Evolutionary conservation across 371 early-diverging fungal species (phyloP).

Genomic region (Dipsacomyces acuminosporus): DNA sequence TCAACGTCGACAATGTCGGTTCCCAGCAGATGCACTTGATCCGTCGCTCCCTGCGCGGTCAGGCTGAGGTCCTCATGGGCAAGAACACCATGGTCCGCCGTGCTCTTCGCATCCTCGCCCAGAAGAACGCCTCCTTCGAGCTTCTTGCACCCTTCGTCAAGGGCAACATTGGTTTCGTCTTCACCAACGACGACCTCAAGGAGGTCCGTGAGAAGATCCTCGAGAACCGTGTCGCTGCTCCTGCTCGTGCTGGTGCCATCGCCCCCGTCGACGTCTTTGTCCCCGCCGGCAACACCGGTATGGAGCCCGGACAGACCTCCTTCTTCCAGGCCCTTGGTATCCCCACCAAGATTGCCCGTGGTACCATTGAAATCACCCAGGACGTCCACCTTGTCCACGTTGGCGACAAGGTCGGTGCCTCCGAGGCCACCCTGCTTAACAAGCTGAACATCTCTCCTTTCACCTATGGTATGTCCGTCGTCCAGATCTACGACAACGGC

Average conservation of each 20-base stretch:
- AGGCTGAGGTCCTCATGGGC: constrained; percentile 97
- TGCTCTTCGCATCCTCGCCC: constrained; percentile 78
- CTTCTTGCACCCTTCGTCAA: constrained; percentile 77
- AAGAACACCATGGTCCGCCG: constrained; percentile 99
- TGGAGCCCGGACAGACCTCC: constrained; percentile 99
- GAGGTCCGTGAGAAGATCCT: constrained; percentile 87
- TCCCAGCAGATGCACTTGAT: constrained; percentile 99
- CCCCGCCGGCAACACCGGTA: constrained; percentile 99
- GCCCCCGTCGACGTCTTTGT: constrained; percentile 96
- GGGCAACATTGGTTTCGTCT: constrained; percentile 99
- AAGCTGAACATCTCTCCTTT: constrained; percentile 99
- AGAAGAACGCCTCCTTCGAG: constrained; percentile 84
- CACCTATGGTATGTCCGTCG: constrained; percentile 97
- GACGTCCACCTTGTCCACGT: constrained; percentile 89
- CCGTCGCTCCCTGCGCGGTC: constrained; percentile 89
- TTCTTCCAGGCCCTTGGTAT: constrained; percentile 99
- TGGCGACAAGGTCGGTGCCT: constrained; percentile 97
- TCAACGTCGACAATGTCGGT: constrained; percentile 99
- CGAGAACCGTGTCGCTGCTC: constrained; percentile 95
- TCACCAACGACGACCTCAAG: constrained; percentile 98
- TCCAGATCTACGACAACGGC: constrained; percentile 93
- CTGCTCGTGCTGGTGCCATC: constrained; percentile 97
- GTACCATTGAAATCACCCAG: constrained; percentile 99
- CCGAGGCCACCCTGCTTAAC: constrained; percentile 98
- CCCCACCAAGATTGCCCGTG: constrained; percentile 99